Conservation (phyloP, 78 protist genomes). For the Protostelium mycophagum region DNA sequence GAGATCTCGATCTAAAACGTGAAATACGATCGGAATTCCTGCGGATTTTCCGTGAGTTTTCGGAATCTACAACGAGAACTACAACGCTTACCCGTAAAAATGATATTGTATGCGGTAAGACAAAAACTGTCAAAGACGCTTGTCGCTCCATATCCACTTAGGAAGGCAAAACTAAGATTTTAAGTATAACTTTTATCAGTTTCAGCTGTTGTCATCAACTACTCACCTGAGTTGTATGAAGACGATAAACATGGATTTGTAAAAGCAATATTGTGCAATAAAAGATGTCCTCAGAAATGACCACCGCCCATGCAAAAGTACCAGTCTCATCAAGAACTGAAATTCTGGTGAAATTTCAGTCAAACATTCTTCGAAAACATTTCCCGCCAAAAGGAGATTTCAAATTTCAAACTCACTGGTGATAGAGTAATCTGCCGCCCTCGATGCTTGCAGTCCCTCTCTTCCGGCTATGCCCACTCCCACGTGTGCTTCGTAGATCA, state of each 20-base stretch:
- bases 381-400: background rate
- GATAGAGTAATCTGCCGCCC: conserved; percentile 92
- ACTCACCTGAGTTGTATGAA: conserved; percentile 67
- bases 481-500: conserved; percentile 93
- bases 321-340: conserved; percentile 58
- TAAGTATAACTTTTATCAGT: background rate
- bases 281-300: conserved; percentile 56
- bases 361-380: background rate
- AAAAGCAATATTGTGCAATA: conserved; percentile 78
- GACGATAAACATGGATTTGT: conserved; percentile 76
- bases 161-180: conserved; percentile 2
- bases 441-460: conserved; percentile 96
- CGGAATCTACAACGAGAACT: no score
- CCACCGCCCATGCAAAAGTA: conserved; percentile 87
- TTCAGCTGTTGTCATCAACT: background rate
- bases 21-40: conserved; percentile 53
- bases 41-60: no score
- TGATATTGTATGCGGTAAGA: conserved; percentile 68
- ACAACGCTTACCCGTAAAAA: conserved; percentile 77
- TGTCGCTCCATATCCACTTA: conserved; percentile 51
- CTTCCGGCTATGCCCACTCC: conserved; percentile 91
- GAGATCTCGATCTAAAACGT: conserved; percentile 52
- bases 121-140: conserved; percentile 69
- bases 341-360: no score
- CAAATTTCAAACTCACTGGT: conserved; percentile 18